Percentiles rank a stretch among this genome's conserved stretches.
Evolutionary conservation across 2,329 filamentous ascomycete species (phyloP).

Genomic region (Septoria petroselini): DNA sequence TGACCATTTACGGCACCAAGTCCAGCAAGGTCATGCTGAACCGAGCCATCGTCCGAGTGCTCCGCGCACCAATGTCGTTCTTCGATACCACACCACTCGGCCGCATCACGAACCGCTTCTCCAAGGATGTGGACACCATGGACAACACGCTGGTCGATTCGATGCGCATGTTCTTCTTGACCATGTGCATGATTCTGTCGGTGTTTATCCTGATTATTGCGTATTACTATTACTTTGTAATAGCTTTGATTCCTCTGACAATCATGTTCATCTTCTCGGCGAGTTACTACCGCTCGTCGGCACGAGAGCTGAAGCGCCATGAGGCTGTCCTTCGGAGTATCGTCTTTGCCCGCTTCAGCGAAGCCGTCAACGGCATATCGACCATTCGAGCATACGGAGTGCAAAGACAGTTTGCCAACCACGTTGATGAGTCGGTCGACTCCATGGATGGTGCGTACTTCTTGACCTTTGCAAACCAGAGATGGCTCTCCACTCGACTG

Average conservation of each 20-base stretch:
- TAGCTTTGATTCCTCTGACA: constrained; percentile 66
- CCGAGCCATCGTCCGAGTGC: constrained; percentile 71
- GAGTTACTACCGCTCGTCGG: constrained; percentile 84
- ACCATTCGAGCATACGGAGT: constrained; percentile 89
- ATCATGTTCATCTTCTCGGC: constrained; percentile 77
- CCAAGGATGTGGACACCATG: constrained; percentile 93
- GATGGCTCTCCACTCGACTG: constrained; percentile 83
- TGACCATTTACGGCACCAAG: constrained; percentile 76
- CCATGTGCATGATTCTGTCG: constrained; percentile 73
- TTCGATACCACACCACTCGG: constrained; percentile 96
- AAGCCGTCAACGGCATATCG: constrained; percentile 78
- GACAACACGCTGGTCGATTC: constrained; percentile 83
- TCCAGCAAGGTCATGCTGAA: constrained; percentile 80
- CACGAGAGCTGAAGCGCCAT: constrained; percentile 90
- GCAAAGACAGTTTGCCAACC: constrained; percentile 67
- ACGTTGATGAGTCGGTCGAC: constrained; percentile 72
- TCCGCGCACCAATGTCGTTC: constrained; percentile 74
- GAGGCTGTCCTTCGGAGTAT: constrained; percentile 82
- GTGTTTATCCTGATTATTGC: constrained; percentile 89
- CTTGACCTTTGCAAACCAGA: constrained; percentile 90
- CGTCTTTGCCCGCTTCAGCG: constrained; percentile 87
- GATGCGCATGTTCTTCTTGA: constrained; percentile 89
- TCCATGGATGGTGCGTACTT: constrained; percentile 94
- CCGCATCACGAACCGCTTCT: constrained; percentile 94
- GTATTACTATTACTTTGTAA: constrained; percentile 87